These are phyloP conservation scores for Physaria fendleri DNA, from an alignment of 345 rosid species.

Conservation along the genomic window DNA sequence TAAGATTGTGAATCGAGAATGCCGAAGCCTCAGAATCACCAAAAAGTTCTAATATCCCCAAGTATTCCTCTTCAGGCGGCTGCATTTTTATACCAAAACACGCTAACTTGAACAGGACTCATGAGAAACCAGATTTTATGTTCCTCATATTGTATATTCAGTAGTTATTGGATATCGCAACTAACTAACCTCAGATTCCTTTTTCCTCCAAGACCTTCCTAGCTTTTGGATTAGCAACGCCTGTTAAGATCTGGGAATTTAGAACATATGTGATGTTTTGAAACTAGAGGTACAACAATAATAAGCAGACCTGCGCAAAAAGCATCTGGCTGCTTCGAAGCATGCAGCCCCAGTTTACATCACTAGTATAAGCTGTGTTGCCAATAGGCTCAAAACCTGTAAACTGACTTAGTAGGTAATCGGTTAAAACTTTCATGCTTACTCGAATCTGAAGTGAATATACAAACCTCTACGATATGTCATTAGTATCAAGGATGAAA, in stretches of 20 bases:
- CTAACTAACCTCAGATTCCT: slow-evolving; percentile 41
- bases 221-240: slow-evolving; percentile 70
- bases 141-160: slow-evolving; percentile 36
- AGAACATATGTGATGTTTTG: not conserved
- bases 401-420: slow-evolving; percentile 17
- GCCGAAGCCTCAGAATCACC: slow-evolving; percentile 67
- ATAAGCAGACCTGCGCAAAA: slow-evolving; percentile 60
- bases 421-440: not conserved
- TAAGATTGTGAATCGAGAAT: slow-evolving; percentile 89
- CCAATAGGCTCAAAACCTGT: slow-evolving; percentile 79
- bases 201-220: slow-evolving; percentile 87
- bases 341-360: slow-evolving; percentile 96
- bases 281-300: not conserved
- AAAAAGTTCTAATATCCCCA: slow-evolving; percentile 68
- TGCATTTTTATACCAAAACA: slow-evolving; percentile 70
- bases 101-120: slow-evolving; percentile 38
- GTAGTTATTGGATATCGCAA: slow-evolving; percentile 9
- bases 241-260: slow-evolving; percentile 34
- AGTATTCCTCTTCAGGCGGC: slow-evolving; percentile 60
- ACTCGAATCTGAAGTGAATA: not conserved
- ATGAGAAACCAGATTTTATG: not conserved
- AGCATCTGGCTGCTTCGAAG: slow-evolving; percentile 99
- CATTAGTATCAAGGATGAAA: slow-evolving; percentile 65
- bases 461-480: slow-evolving; percentile 84
- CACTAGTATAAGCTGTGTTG: slow-evolving; percentile 63